Percentiles rank a stretch among this genome's conserved stretches.
phyloP scores from a whole-genome alignment of 2,329 filamentous ascomycete genomes.

The Triangularia verruculosa region DNA sequence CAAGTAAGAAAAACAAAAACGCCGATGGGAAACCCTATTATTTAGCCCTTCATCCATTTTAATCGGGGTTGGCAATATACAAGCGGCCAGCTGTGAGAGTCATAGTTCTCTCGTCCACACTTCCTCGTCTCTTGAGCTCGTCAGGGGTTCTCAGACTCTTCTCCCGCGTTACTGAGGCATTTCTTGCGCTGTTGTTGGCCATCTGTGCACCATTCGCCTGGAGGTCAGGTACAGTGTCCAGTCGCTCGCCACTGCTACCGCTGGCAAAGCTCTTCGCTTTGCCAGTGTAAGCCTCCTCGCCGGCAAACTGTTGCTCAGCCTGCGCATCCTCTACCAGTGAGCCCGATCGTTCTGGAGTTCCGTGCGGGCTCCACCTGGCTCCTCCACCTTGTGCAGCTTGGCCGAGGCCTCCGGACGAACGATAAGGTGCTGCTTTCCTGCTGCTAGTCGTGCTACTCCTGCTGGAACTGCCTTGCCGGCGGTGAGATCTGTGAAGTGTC shows the following conservation, averaged over 20 bases:
- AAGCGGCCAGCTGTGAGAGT: slow-evolving; percentile 71
- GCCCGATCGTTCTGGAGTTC: slow-evolving; percentile 54
- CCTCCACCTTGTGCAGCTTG: slow-evolving; percentile 35
- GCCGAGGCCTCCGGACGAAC: slow-evolving; percentile 46
- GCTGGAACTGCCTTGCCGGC: slow-evolving; percentile 71
- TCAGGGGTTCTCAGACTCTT: slow-evolving; percentile 67
- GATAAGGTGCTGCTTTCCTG: slow-evolving; percentile 47
- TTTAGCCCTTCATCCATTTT: slow-evolving; percentile 26
- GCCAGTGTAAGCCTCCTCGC: slow-evolving; percentile 43
- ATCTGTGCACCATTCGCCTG: slow-evolving; percentile 44
- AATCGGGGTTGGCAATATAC: slow-evolving; percentile 84
- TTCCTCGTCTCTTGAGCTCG: slow-evolving; percentile 72
- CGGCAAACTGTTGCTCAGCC: slow-evolving; percentile 33
- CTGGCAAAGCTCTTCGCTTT: slow-evolving; percentile 51
- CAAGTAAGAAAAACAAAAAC: neutral
- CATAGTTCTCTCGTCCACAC: slow-evolving; percentile 77
- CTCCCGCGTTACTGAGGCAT: slow-evolving; percentile 58
- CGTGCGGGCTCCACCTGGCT: slow-evolving; percentile 50
- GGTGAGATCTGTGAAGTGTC: slow-evolving; percentile 54
- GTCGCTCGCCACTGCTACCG: slow-evolving; percentile 55
- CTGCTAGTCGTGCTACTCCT: slow-evolving; percentile 63
- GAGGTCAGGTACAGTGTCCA: slow-evolving; percentile 59
- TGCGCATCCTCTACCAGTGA: slow-evolving; percentile 48
- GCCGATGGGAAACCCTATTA: neutral
- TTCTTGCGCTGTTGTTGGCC: slow-evolving; percentile 56